These are phyloP conservation scores for Trametes versicolor DNA, from an alignment of 1,284 basidiomycete genomes.

Conservation along the genomic window DNA sequence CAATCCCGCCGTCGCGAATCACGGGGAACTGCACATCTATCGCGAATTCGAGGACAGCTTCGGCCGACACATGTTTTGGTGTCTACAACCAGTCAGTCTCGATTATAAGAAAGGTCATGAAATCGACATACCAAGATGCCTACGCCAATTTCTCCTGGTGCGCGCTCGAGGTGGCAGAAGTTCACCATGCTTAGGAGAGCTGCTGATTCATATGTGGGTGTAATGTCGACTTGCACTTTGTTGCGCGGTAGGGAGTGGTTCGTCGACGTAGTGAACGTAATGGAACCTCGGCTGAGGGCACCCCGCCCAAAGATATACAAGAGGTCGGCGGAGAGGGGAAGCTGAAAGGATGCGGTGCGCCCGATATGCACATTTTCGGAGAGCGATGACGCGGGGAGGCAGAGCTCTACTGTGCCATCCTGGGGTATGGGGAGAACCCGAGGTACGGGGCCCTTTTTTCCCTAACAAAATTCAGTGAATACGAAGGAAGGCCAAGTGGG, in stretches of 20 bases:
- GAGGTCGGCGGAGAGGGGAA: constrained; percentile 38
- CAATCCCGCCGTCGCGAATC: background rate
- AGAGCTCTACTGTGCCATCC: constrained; percentile 33
- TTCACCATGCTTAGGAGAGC: constrained; percentile 28
- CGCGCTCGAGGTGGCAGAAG: constrained; percentile 39
- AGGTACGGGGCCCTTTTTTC: no score
- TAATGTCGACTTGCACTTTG: constrained; percentile 37
- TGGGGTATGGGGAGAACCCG: constrained; percentile 5
- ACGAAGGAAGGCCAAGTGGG: no score
- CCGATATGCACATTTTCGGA: background rate
- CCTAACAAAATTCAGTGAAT: no score
- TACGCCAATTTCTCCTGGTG: constrained; percentile 37
- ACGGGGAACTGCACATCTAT: constrained; percentile 37
- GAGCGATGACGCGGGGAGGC: constrained; percentile 13
- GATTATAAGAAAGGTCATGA: background rate
- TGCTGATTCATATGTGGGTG: constrained; percentile 15
- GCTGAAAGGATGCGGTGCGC: constrained; percentile 30
- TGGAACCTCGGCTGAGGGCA: constrained; percentile 31
- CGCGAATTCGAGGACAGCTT: constrained; percentile 25
- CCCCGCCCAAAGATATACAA: constrained; percentile 43
- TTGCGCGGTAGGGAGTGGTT: constrained; percentile 27
- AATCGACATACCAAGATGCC: constrained; percentile 39
- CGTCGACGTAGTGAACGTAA: constrained; percentile 22
- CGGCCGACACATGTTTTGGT: constrained; percentile 19
- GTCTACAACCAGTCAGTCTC: constrained; percentile 23